These are phyloP conservation scores for Mycena belliarum DNA, from an alignment of 768 basidiomycete genomes.

Conservation along the genomic window DNA sequence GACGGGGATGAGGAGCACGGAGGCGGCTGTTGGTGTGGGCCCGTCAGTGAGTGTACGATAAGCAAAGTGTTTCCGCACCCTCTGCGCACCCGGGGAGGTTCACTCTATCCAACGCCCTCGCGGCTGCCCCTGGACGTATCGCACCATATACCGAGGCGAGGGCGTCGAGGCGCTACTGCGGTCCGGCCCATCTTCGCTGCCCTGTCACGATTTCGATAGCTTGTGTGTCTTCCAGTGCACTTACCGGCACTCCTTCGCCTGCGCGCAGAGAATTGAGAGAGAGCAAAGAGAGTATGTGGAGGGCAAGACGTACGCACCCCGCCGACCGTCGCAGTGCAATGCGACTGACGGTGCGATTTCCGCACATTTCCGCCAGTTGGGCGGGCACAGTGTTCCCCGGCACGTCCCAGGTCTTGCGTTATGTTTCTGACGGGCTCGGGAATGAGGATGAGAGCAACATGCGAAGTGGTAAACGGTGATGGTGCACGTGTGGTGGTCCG, in stretches of 20 bases:
- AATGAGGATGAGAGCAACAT: too few species aligned
- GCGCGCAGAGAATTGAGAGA: too few species aligned
- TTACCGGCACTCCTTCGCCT: neutral
- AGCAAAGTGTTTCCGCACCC: too few species aligned
- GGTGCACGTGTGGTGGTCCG: too few species aligned
- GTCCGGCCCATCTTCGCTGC: slow-evolving; percentile 2
- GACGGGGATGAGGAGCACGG: too few species aligned
- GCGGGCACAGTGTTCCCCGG: neutral
- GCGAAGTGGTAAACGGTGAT: too few species aligned
- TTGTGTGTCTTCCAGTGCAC: slow-evolving; percentile 17
- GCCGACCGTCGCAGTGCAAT: slow-evolving; percentile 6
- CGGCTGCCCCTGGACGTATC: neutral
- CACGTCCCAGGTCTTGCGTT: too few species aligned
- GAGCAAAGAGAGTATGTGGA: too few species aligned
- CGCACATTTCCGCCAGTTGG: slow-evolving; percentile 8
- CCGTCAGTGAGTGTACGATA: too few species aligned
- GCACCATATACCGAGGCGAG: slow-evolving; percentile 11
- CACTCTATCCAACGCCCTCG: slow-evolving; percentile 1
- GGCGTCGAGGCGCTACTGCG: neutral
- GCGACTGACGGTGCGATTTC: slow-evolving; percentile 2
- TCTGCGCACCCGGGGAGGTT: too few species aligned
- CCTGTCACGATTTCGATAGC: neutral
- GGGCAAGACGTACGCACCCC: slow-evolving; percentile 5
- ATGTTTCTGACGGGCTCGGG: too few species aligned
- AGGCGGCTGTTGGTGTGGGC: too few species aligned